Base-by-base conservation (phyloP, 805 yeast species). In the Suhomyces tanzawaensis region DNA sequence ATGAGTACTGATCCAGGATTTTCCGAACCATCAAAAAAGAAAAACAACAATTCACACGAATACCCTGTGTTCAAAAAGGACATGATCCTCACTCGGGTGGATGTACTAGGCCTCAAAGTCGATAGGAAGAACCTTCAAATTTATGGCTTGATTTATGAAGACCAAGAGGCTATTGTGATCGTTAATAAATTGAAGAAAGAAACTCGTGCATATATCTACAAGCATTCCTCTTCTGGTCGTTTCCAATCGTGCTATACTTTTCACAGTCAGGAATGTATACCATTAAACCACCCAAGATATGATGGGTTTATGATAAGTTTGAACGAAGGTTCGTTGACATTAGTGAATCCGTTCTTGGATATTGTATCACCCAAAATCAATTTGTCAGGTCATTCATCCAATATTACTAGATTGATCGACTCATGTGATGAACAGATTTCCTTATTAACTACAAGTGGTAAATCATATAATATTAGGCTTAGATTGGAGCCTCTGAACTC, bases 61-160 rank as follows among this genome's bases (percentile, higher is more conserved):
- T 41, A 44, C 40, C 54, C 64, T 4, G 46, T 55, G 4, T 55
- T 77, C 16, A 63, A 79, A 27, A 85, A 83, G 48, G 95, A 87
- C 55, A 72, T 82, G 50, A 80, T 82, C n/a, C 62, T 86, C 42
- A 78, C 89, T 0, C 76, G 74, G 50, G 58, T 85, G 2, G 79
- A 78, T 13, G 57, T 74, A 1, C 59, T 68, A 27, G 63, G 54
- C 36, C 27, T 60, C 9, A 53, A 57, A 14, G 61, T 62, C 4
- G 52, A 60, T n/a, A 43, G 55, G 8, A 41, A 49, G 29, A 51
- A 58, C 18, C 44, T 75, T 19, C 66, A 66, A 32, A 53, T 71
- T 1, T 55, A 60, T 34, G 66, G 66, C 7, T 41, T 76, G n/a
- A 48, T 53, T 4, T 76, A 64, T 44, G 72, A 71, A 16, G 77